Conservation (phyloP, 1,284 basidiomycete genomes). For the Melampsora americana region DNA sequence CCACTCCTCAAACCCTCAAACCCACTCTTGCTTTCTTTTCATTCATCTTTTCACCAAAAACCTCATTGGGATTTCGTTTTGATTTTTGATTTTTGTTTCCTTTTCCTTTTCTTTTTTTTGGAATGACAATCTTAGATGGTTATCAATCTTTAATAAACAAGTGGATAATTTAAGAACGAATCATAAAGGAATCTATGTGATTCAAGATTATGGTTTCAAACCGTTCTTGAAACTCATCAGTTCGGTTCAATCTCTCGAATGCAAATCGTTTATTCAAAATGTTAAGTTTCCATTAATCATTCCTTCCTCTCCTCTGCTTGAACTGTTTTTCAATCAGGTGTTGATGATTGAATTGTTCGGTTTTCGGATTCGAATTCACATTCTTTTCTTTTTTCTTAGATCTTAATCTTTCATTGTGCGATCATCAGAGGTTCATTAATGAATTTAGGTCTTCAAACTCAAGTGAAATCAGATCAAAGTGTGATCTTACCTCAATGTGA, state of each 20-base stretch:
- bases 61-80: too few species aligned
- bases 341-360: too few species aligned
- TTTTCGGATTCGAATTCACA: too few species aligned
- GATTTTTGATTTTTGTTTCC: background rate
- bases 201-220: slow-evolving; percentile 39
- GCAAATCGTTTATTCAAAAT: slow-evolving; percentile 25
- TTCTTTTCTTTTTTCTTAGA: too few species aligned
- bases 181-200: slow-evolving; percentile 38
- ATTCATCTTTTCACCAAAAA: too few species aligned
- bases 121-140: slow-evolving; percentile 22
- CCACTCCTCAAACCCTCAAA: too few species aligned
- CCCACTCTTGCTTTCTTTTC: too few species aligned
- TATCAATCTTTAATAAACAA: slow-evolving; percentile 43
- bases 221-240: slow-evolving; percentile 41
- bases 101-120: background rate
- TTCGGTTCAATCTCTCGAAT: slow-evolving; percentile 29
- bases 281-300: too few species aligned
- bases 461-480: slow-evolving; percentile 31
- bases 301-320: too few species aligned
- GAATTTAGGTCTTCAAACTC: slow-evolving; percentile 38
- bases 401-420: slow-evolving; percentile 31
- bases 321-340: too few species aligned
- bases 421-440: slow-evolving; percentile 42
- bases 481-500: slow-evolving; percentile 34
- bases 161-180: slow-evolving; percentile 42